Evolutionary conservation across 129 eudicot genomes (phyloP), one percentile per base, ranked within the genome.

Genomic region (Sambucus nigra): DNA sequence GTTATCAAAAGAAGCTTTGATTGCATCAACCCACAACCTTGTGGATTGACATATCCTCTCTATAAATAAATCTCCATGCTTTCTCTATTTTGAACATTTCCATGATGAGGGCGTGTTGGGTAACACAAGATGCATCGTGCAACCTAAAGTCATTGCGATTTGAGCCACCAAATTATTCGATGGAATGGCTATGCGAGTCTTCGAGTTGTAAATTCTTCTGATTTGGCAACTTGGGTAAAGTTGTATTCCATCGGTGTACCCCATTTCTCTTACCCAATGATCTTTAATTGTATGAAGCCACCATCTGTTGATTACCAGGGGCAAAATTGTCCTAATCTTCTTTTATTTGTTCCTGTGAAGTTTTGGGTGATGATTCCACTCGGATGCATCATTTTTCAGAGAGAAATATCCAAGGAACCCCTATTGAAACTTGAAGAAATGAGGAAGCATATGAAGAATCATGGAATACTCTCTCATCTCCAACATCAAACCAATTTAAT

Each of bases 11-110:
- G 84, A 67, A 65, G 78, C 87, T 75, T 74, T 75, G 14, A 84
- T 63, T 53, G 97, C 93, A 39, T 84, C 88, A 12, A 95, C 97
- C 67, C 26, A 72, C 88, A 17, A 94, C 97, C 75, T 84, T 85
- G 63, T 85, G 86, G 56, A 81, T 73, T 14, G 93, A 93, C 63
- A 81, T 45, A 55, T 84, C 97, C 35, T 93, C 95, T 57, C 83
- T 81, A 50, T 61, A 72, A 59, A 89, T 72, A 64, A 89, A 72
- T 62, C 80, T 84, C 69, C 74, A 81, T 6, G 88, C 97, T 55
- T 69, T 71, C 15, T 84, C 86, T 51, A 86, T 76, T 69, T 81
- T 89, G 41, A 84, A 58, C 56, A 70, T 81, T 9, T 95, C 97
- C 73, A 81, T 71, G 31, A 66, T 78, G 14, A 46, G 76, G 0